Base-by-base conservation (phyloP, 2,329 filamentous ascomycete species). In the Emmonsia crescens region DNA sequence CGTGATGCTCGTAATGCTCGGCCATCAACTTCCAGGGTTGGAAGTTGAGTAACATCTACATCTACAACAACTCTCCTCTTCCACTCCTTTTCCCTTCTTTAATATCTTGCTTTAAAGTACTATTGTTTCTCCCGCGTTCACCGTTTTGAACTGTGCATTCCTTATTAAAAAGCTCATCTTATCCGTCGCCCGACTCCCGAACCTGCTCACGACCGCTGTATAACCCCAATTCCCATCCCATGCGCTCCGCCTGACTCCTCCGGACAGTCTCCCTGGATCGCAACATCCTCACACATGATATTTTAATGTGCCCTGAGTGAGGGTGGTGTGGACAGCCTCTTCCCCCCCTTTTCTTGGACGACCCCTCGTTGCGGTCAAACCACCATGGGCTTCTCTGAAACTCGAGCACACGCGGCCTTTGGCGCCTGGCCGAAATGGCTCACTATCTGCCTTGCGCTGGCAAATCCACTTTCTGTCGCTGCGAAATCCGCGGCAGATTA, bases 401-500 rank as follows among this genome's bases (percentile, higher is more conserved):
- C 55, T 61, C 57, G 46, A 75, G 0, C 64, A 67, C 65, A 69
- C 69, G 0, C 48, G 24, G 58, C 31, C 19, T 29, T 38, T 24
- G 29, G 57, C 14, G 42, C 3, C 12, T 55, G 58, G 58, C 42
- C 48, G 24, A 54, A 24, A 42, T 60, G 58, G 46, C 46, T 60
- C 16, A 21, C 36, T 8, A 31, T 48, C 12, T 52, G n/a, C 24
- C 60, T 62, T 6, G 21, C 63, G 24, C 38, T 65, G n/a, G 31
- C 58, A n/a, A 59, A 49, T 38, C 42, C 60, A 46, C 29, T 54
- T 1, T 44, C 59, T 62, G 64, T 31, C 21, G 40, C 52, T 19
- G 59, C 52, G 36, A 67, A 67, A 59, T 60, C 49, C 54, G 87
- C 89, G 55, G 89, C 87, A 38, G 92, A 99, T 74, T 99, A 96